Percentiles rank a stretch among this genome's conserved stretches.
Evolutionary conservation across 1,284 basidiomycete genomes (phyloP).

Genomic region (Trichosporon ovoides): DNA sequence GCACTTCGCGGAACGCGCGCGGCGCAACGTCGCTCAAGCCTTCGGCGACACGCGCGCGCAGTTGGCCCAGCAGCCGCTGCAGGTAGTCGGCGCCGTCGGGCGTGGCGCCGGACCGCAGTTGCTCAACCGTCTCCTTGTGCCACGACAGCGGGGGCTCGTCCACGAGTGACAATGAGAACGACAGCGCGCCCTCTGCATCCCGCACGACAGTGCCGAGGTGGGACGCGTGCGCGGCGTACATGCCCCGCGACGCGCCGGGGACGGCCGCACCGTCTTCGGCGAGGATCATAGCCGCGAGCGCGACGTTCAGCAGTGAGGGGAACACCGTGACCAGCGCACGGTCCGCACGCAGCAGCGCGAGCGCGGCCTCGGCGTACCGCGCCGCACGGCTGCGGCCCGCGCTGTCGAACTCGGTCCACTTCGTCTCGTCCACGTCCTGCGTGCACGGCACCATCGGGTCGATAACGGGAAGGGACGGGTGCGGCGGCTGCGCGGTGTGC

Average conservation of each 20-base stretch:
- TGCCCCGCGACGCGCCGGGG: constrained; percentile 52
- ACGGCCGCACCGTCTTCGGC: constrained; percentile 53
- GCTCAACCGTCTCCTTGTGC: constrained; percentile 53
- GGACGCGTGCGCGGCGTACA: constrained; percentile 53
- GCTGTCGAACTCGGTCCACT: constrained; percentile 47
- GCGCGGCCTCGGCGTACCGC: constrained; percentile 59
- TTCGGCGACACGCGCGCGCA: constrained; percentile 10
- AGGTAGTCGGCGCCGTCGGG: constrained; percentile 28
- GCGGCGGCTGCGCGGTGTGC: constrained; percentile 50
- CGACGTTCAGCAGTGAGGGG: constrained; percentile 25
- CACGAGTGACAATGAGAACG: constrained; percentile 60
- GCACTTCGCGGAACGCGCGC: constrained; percentile 57
- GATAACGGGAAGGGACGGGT: constrained; percentile 60
- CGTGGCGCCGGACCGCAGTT: constrained; percentile 29
- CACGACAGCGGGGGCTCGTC: constrained; percentile 52
- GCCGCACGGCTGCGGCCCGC: constrained; percentile 55
- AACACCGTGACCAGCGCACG: constrained; percentile 55
- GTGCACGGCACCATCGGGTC: constrained; percentile 52
- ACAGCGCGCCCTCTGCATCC: constrained; percentile 59
- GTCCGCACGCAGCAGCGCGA: constrained; percentile 60
- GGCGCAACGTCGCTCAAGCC: constrained; percentile 50
- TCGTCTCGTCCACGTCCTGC: constrained; percentile 8
- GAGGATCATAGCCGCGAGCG: constrained; percentile 40
- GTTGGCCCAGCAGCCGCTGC: constrained; percentile 27
- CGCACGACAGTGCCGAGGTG: constrained; percentile 53